Evolutionary conservation across 2,329 filamentous ascomycete species (phyloP), one percentile per base, ranked within the genome.

Genomic region (Bipolaris victoriae): DNA sequence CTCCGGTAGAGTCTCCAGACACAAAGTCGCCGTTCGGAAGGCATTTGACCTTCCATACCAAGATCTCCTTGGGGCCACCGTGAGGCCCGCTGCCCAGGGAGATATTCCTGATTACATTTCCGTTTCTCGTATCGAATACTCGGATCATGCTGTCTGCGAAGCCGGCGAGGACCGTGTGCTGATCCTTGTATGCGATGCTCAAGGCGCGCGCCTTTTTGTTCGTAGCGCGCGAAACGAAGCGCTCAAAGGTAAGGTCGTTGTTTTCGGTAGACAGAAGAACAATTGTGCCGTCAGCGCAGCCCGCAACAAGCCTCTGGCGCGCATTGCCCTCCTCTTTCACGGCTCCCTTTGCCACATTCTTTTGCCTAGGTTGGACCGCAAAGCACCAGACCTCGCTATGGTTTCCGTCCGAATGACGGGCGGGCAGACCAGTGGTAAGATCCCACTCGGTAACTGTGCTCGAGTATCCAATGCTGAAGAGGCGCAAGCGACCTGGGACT

Each of bases 321-420:
- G 61, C 47, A 15, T 26, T 35, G 57, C 69, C 66, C 29, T 68
- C 67, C 10, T 70, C 69, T 5, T 66, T 62, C 1, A 51, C 52
- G 15, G 50, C 47, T n/a, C 58, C 60, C 40, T 64, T 63, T 22
- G 43, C 31, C 15, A 49, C 57, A 11, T 74, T 58, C 57, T 80
- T 78, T 74, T 78, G 79, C 63, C 82, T 81, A 3, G 94, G 95
- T 78, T 97, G 94, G 13, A 89, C 90, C 57, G 91, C 91, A 69
- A 99, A 85, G 78, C 94, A 98, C 95, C 95, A 99, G 60, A 98
- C 94, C 71, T 97, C 93, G 64, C 92, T 93, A 76, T 96, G 92
- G 76, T 96, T 96, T 44, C 94, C 95, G 69, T 90, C 92, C 16
- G 91, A 92, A 76, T 96, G 90, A 57, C 90, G 86, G 78, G 89